Evolutionary conservation across 345 rosid species (phyloP).

Genomic region (Salix koriyanagi): DNA sequence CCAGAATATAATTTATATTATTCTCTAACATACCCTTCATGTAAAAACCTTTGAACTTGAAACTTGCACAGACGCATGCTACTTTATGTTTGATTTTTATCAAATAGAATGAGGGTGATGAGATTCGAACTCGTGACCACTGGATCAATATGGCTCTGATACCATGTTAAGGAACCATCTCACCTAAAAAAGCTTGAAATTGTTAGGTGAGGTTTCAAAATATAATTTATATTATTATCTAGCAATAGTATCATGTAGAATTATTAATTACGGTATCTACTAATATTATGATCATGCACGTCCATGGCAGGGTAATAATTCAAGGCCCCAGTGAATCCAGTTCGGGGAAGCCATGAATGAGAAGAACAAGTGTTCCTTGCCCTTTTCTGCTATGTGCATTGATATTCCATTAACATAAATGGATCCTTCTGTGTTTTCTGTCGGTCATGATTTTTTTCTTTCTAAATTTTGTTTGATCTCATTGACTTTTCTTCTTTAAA

Average conservation of each 20-base stretch:
- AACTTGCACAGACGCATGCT: accelerated
- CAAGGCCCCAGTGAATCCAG: slow-evolving; percentile 30
- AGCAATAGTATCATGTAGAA: neutral
- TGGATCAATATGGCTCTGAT: too few relatives aligned
- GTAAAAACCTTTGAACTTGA: too few relatives aligned
- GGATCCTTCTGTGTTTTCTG: slow-evolving; percentile 12
- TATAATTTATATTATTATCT: too few relatives aligned
- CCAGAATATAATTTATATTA: too few relatives aligned
- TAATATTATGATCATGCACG: neutral
- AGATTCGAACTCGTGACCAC: accelerated
- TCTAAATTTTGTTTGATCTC: neutral
- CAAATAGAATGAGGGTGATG: accelerated
- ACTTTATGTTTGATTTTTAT: too few relatives aligned
- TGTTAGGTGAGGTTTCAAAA: too few relatives aligned
- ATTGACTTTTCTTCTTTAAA: too few relatives aligned
- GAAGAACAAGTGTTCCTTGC: slow-evolving; percentile 24
- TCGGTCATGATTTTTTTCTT: neutral
- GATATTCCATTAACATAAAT: slow-evolving; percentile 19
- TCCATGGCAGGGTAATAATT: slow-evolving; percentile 32
- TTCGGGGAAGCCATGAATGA: slow-evolving; percentile 41
- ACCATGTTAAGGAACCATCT: accelerated
- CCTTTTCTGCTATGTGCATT: slow-evolving; percentile 33
- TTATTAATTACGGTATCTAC: neutral
- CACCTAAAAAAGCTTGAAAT: too few relatives aligned
- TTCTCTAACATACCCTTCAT: too few relatives aligned